These are phyloP conservation scores for Oryza punctata DNA, from an alignment of 176 grass and related monocot species.

Conservation along the genomic window DNA sequence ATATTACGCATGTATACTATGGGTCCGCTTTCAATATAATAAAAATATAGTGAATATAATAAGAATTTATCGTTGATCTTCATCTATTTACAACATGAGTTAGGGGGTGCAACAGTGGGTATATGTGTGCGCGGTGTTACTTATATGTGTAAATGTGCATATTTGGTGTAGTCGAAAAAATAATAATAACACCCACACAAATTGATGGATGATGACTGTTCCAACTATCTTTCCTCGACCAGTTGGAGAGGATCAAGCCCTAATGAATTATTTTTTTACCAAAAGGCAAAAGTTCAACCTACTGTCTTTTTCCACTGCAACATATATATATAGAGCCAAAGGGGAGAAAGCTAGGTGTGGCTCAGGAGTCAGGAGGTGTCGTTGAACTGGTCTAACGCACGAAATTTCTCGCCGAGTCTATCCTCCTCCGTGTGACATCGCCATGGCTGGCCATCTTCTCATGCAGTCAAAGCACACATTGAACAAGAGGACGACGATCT, in stretches of 20 bases:
- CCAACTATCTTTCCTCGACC: neutral
- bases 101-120: too few relatives aligned
- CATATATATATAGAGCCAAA: neutral
- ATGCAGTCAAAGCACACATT: slow-evolving; percentile 17
- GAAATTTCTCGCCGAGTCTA: slow-evolving; percentile 43
- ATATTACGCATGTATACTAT: too few relatives aligned
- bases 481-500: neutral
- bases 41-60: too few relatives aligned
- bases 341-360: neutral
- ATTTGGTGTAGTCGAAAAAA: too few relatives aligned
- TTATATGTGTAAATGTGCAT: too few relatives aligned
- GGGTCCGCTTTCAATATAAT: too few relatives aligned
- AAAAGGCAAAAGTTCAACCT: neutral
- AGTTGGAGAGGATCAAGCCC: neutral
- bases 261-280: neutral
- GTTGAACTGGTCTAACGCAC: slow-evolving; percentile 14
- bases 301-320: neutral
- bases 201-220: too few relatives aligned
- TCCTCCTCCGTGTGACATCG: neutral
- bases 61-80: too few relatives aligned
- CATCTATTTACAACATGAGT: too few relatives aligned
- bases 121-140: too few relatives aligned
- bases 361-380: neutral
- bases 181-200: too few relatives aligned
- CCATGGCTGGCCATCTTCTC: neutral